Conservation (phyloP, 495 filamentous ascomycete species). For the Stereocaulon alpinum region DNA sequence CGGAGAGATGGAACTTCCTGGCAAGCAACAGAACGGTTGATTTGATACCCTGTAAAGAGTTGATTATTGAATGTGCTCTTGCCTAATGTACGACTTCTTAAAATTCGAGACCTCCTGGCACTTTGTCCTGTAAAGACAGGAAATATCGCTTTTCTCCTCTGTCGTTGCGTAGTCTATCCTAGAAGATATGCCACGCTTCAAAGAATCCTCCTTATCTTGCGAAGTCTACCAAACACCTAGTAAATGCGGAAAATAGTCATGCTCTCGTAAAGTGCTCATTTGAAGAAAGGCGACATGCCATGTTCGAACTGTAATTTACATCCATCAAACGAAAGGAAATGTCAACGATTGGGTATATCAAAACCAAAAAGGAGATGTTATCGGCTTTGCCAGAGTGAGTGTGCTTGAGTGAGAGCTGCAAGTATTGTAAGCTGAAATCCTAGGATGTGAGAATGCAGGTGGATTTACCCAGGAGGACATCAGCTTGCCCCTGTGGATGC, state of each 20-base stretch:
- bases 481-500: constrained; percentile 59
- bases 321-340: constrained; percentile 6
- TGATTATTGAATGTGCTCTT: too few relatives aligned
- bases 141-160: background rate
- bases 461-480: constrained; percentile 37
- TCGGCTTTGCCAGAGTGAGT: constrained; percentile 9
- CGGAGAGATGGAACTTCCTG: too few relatives aligned
- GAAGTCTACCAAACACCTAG: background rate
- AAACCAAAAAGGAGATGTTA: background rate
- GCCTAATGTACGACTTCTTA: too few relatives aligned
- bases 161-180: background rate
- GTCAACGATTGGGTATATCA: constrained; percentile 8
- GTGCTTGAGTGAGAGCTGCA: constrained; percentile 12
- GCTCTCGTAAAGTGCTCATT: background rate
- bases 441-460: background rate
- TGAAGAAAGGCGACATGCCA: background rate
- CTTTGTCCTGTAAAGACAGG: too few relatives aligned
- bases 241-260: constrained; percentile 1
- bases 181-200: background rate
- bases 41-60: too few relatives aligned
- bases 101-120: too few relatives aligned
- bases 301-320: constrained; percentile 1
- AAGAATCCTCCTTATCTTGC: background rate
- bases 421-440: background rate
- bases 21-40: too few relatives aligned